These are phyloP conservation scores for Daldinia vernicosa DNA, from an alignment of 495 filamentous ascomycete genomes.

Conservation along the genomic window DNA sequence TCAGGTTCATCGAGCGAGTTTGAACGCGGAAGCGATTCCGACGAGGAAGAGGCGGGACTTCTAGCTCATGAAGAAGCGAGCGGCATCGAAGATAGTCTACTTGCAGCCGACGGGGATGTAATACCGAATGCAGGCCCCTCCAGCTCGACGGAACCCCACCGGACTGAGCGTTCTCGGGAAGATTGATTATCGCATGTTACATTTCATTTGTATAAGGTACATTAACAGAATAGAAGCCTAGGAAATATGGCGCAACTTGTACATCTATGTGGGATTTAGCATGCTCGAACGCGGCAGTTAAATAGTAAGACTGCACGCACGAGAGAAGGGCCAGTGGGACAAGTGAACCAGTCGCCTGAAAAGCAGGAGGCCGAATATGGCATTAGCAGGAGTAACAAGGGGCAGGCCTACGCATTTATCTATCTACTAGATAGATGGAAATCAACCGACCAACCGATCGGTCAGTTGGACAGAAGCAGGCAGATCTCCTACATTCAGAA, in stretches of 20 bases:
- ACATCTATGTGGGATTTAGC: conserved; percentile 33
- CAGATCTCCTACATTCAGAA: not conserved
- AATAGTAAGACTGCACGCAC: conserved; percentile 6
- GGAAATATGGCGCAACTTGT: conserved; percentile 30
- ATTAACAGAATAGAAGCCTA: conserved; percentile 19
- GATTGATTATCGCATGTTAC: conserved; percentile 25
- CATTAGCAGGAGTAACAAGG: conserved; percentile 7
- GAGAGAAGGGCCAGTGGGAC: conserved; percentile 13
- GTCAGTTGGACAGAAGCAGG: not conserved
- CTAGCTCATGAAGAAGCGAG: conserved; percentile 47
- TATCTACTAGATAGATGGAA: not conserved
- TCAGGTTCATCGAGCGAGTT: conserved; percentile 41
- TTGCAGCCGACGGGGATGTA: conserved; percentile 47
- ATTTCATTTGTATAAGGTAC: conserved; percentile 32
- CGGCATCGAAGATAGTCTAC: conserved; percentile 41
- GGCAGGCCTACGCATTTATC: not conserved
- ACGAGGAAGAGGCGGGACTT: conserved; percentile 44
- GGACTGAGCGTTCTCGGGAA: conserved; percentile 43
- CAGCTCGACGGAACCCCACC: conserved; percentile 34
- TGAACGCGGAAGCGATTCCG: conserved; percentile 40
- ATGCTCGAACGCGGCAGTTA: conserved; percentile 15
- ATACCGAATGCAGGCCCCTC: conserved; percentile 42
- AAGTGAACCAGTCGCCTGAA: not conserved
- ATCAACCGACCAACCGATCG: not conserved
- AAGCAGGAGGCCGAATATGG: not conserved